Base-by-base conservation (phyloP, 2,329 filamentous ascomycete genomes). In the Aspergillus sp. region DNA sequence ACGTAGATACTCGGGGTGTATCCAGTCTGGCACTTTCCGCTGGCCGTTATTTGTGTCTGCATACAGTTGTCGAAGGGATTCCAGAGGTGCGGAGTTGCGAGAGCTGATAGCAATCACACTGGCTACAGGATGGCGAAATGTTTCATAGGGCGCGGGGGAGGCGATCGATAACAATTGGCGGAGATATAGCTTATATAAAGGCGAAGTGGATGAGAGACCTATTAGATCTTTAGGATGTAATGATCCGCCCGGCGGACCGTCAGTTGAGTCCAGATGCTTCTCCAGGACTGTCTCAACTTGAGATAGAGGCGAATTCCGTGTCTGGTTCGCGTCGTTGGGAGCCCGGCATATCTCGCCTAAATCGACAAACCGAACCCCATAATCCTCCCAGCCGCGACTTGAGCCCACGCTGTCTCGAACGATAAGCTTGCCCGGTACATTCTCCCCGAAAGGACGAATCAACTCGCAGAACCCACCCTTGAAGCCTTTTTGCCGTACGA, bases 81-180 rank as follows among this genome's bases (percentile, higher is more conserved):
- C 92, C 62, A 98, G 93, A 0, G 96, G 93, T 15, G 86, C 81
- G 30, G 85, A 80, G 65, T 92, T 96, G 57, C 89, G 85, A 9
- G 95, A 98, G 72, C 92, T 98, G 68, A 98, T 96, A 24, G 92
- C 92, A 71, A 98, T 93, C 41, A 99, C 86, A 68, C 92, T 93
- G 5, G 93, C 93, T 20, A 98, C 93, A 0, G 96, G 95, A 71
- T 99, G 95, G 5, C 89, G 85, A 74, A 98, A 96, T 0, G 95
- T 95, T 76, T 99, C 95, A 66, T 97, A 92, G 0, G 92, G 87
- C 3, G 88, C 85, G 44, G 96, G 78, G 1, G 90, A 85, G 41
- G 93, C 79, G 13, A 89, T 88, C 1, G 92, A 96, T 8, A 99
- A 78, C 39, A 99, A 74, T 50, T 93, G 86, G 30, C 91, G 86